Conservation (phyloP, 1,284 basidiomycete genomes). For the Cryptococcus deneoformans region DNA sequence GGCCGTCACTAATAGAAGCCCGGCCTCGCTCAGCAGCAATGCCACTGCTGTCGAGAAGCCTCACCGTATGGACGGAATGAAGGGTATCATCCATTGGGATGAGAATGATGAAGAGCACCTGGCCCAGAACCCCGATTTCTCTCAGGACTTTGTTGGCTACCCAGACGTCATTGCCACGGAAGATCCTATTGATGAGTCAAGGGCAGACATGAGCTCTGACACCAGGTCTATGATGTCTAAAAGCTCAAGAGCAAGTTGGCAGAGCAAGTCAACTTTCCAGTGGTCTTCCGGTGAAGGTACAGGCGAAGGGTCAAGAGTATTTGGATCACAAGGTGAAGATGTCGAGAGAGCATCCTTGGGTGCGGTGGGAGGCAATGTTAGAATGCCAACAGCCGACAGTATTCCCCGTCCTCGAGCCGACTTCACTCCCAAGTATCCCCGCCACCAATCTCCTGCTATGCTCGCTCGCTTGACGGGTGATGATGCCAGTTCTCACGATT, state of each 20-base stretch:
- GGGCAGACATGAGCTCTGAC: constrained; percentile 32
- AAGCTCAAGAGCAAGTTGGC: constrained; percentile 44
- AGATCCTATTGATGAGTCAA: constrained; percentile 23
- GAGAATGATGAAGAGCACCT: constrained; percentile 13
- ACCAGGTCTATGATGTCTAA: constrained; percentile 36
- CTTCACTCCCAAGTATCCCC: constrained; percentile 47
- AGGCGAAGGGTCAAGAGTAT: neutral
- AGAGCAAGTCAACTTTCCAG: constrained; percentile 42
- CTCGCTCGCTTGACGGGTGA: constrained; percentile 31
- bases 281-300: constrained; percentile 45
- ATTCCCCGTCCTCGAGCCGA: constrained; percentile 44
- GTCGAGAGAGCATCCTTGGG: constrained; percentile 6
- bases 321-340: constrained; percentile 18
- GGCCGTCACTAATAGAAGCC: constrained; percentile 1
- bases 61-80: constrained; percentile 34
- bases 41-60: constrained; percentile 27
- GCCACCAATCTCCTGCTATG: constrained; percentile 33
- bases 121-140: constrained; percentile 11
- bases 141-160: constrained; percentile 29
- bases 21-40: constrained; percentile 18
- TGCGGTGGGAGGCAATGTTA: constrained; percentile 13
- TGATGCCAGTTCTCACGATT: constrained; percentile 26
- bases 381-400: constrained; percentile 30
- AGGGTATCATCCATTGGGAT: constrained; percentile 39
- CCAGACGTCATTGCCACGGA: constrained; percentile 39